phyloP scores from a whole-genome alignment of 225 moss, liverwort and hornwort genomes.

The Neckera pumila region DNA sequence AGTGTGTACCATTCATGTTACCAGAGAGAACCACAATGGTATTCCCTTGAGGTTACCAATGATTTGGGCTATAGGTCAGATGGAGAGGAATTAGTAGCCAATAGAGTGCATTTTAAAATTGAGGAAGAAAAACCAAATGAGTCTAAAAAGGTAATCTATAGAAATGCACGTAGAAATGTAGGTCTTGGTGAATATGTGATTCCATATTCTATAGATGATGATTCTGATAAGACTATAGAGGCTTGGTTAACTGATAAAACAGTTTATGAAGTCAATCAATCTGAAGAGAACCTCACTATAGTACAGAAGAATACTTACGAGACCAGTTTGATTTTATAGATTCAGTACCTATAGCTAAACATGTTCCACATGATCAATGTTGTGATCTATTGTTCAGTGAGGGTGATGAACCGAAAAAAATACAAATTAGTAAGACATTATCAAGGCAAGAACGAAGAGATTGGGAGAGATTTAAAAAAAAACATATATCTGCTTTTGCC shows the following conservation, averaged over 20 bases:
- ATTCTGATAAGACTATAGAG: neutral
- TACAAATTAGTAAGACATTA: accelerated
- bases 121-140: neutral
- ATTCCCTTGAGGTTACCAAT: accelerated
- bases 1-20: accelerated
- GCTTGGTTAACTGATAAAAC: neutral
- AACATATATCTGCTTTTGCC: neutral
- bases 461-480: neutral
- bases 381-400: neutral
- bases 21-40: accelerated
- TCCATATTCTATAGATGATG: neutral
- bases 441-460: accelerated
- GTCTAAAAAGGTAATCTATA: neutral
- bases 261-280: accelerated
- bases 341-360: neutral
- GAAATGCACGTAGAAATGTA: too few species aligned
- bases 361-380: neutral
- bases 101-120: neutral
- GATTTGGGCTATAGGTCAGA: neutral
- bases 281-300: accelerated
- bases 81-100: accelerated
- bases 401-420: accelerated
- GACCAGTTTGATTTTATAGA: neutral
- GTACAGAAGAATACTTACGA: accelerated
- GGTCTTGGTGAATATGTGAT: accelerated